phyloP scores from a whole-genome alignment of 805 yeast species.

The Candida dendrica region DNA sequence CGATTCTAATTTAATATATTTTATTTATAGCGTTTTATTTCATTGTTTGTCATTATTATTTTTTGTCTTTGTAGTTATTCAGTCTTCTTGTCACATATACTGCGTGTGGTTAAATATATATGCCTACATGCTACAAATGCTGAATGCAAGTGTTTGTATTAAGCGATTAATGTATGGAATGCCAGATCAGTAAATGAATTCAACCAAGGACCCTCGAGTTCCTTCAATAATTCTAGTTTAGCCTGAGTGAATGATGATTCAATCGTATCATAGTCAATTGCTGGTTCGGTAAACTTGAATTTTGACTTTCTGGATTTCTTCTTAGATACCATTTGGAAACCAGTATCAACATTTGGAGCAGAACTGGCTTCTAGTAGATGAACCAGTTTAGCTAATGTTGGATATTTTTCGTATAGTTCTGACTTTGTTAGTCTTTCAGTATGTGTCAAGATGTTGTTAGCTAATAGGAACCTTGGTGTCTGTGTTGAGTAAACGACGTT shows the following conservation, averaged over 20 bases:
- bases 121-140: no score
- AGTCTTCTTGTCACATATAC: no score
- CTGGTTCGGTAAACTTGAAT: conserved; percentile 21
- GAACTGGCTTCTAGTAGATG: conserved; percentile 4
- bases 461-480: conserved; percentile 35
- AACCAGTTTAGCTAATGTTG: conserved; percentile 33
- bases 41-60: not conserved
- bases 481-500: conserved; percentile 28
- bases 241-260: conserved; percentile 26
- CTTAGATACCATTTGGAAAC: conserved; percentile 20
- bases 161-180: conserved; percentile 25
- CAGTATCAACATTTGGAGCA: conserved; percentile 3
- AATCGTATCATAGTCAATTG: conserved; percentile 24
- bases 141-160: no score
- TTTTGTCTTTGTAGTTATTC: not conserved
- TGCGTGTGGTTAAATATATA: no score
- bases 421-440: conserved; percentile 42
- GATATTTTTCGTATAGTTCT: conserved; percentile 37
- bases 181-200: conserved; percentile 49
- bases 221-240: conserved; percentile 13
- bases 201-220: conserved; percentile 35
- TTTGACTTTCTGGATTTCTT: conserved; percentile 20
- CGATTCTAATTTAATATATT: not conserved
- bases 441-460: conserved; percentile 46
- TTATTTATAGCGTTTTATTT: conserved; percentile 1